Percentiles rank a stretch among this genome's conserved stretches.
These are phyloP conservation scores for Podosphaera fusca DNA, from an alignment of 2,329 filamentous ascomycete species.

Conservation along the genomic window DNA sequence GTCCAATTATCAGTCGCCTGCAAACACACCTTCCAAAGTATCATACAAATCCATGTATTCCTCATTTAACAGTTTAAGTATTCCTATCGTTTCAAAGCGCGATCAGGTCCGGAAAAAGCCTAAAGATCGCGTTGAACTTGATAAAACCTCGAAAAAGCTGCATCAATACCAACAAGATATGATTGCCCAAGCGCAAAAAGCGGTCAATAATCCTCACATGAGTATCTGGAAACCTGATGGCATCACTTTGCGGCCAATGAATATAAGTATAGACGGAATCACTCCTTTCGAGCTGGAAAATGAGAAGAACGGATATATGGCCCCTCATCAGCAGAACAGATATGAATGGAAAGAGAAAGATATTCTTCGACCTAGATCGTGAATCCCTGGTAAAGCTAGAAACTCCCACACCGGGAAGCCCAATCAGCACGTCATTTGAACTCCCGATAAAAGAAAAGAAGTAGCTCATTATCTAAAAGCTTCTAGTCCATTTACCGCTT, in stretches of 20 bases:
- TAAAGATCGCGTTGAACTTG: constrained; percentile 18
- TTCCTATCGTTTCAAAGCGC: constrained; percentile 13
- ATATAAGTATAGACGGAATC: constrained; percentile 33
- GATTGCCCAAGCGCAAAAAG: constrained; percentile 31
- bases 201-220: constrained; percentile 12
- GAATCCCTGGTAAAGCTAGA: no score
- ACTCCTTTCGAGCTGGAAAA: constrained; percentile 35
- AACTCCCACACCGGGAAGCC: no score
- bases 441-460: no score
- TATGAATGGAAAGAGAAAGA: no score
- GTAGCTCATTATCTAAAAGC: no score
- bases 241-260: constrained; percentile 26
- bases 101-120: constrained; percentile 3
- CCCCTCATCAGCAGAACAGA: background rate
- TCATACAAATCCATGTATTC: constrained; percentile 1
- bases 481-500: no score
- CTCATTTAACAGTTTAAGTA: constrained; percentile 11
- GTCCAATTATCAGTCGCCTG: constrained; percentile 29
- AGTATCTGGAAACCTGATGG: constrained; percentile 20
- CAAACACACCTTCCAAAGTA: constrained; percentile 4
- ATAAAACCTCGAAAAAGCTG: constrained; percentile 21
- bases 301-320: background rate
- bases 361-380: no score
- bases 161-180: constrained; percentile 38
- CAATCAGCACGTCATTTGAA: no score